phyloP scores from a whole-genome alignment of 2,329 filamentous ascomycete genomes.

The Fusarium tricinctum region DNA sequence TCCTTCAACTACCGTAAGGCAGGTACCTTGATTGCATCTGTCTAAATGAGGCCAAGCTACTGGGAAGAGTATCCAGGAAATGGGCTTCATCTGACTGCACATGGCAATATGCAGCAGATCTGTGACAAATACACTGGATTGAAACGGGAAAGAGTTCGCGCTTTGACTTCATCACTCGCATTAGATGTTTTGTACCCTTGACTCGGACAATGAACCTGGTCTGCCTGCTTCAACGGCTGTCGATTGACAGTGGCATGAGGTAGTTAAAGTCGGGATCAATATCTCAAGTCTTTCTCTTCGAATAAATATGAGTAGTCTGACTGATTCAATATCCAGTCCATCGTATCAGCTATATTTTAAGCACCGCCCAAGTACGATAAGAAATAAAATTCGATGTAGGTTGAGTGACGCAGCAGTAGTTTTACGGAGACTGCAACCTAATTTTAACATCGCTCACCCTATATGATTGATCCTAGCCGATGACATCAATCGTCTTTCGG shows the following conservation, averaged over 20 bases:
- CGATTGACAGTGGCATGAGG: background rate
- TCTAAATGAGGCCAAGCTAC: no score
- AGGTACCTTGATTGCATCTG: no score
- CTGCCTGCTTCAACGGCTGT: background rate
- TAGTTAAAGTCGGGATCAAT: background rate
- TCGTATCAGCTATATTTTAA: background rate
- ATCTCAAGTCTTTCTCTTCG: background rate
- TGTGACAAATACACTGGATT: no score
- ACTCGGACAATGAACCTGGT: background rate
- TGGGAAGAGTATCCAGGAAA: no score
- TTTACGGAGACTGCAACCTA: no score
- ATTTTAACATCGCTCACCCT: background rate
- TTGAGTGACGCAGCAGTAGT: no score
- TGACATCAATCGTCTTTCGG: background rate
- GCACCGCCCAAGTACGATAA: no score
- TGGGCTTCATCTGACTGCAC: no score
- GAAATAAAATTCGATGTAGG: no score
- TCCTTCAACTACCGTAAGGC: no score
- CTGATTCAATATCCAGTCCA: background rate
- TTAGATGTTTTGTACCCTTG: background rate
- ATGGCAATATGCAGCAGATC: no score
- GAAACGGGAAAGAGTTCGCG: no score
- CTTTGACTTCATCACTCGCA: background rate
- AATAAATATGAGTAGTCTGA: background rate
- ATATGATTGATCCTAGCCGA: background rate